A percentile compares a stretch with the other conserved stretches of the same genome.
Conservation (phyloP, 345 rosid species). For the Ceriops tagal region DNA sequence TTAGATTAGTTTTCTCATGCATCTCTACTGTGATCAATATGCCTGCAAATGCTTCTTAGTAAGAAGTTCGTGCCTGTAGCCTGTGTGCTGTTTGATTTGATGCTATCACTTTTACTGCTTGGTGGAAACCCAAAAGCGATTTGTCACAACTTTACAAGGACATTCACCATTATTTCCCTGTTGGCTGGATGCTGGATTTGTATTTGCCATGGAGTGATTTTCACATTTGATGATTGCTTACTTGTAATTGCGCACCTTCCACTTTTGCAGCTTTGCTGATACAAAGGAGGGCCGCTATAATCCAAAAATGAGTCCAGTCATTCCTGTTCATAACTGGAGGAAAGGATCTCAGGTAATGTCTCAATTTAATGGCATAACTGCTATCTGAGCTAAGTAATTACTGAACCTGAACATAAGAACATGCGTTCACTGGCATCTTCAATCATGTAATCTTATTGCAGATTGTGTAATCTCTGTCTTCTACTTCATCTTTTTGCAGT, state of each 20-base stretch:
- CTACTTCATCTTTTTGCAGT: slow-evolving; percentile 45
- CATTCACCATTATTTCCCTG: not conserved
- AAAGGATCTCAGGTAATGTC: slow-evolving; percentile 91
- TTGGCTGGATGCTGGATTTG: not conserved
- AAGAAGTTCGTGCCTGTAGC: not conserved
- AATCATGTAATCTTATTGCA: slow-evolving; percentile 14
- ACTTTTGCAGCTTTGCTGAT: slow-evolving; percentile 78
- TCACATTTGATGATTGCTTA: not conserved
- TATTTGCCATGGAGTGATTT: not conserved
- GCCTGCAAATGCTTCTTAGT: not conserved
- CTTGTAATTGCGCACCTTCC: not conserved
- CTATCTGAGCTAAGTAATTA: slow-evolving; percentile 5
- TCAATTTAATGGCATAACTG: slow-evolving; percentile 13
- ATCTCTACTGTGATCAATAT: not conserved
- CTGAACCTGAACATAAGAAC: not conserved
- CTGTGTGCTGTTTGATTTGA: not conserved
- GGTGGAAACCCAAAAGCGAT: too few species aligned
- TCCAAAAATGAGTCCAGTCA: slow-evolving; percentile 76
- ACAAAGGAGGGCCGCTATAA: slow-evolving; percentile 94
- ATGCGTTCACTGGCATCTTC: not conserved
- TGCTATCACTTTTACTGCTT: not conserved
- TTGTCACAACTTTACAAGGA: not conserved
- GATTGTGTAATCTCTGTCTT: slow-evolving; percentile 8
- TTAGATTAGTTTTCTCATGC: not conserved
- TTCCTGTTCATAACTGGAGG: slow-evolving; percentile 90